Evolutionary conservation across 306 rosid species (phyloP), one percentile per base, ranked within the genome.

Genomic region (Cicer pinnatifidum): DNA sequence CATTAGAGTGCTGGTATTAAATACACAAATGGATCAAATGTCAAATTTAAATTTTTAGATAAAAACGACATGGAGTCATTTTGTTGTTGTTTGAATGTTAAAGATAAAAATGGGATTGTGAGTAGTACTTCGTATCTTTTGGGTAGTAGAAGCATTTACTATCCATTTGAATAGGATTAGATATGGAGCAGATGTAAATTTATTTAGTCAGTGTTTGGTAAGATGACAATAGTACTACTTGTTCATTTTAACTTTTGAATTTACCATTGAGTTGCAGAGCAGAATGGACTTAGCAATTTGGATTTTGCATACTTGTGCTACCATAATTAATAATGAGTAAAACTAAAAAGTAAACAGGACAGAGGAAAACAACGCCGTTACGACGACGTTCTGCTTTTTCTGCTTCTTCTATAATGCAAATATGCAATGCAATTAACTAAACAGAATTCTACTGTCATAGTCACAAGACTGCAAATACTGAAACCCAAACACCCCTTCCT

Each of bases 401-500:
- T 10, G 59, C 52, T 69, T 79, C 69, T 12, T 16, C 8, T 37
- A 41, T 20, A 20, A 23, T 57, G 15, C 11, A 56, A 19, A 9
- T 8, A 17, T 23, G 11, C 8, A 9, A 37, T 40, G 12, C 23
- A 52, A 44, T 80, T 76, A 79, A 79, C 20, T 15, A 72, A 7
- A 16, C 39, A 37, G 41, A 41, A 75, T 75, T 82, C 75, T 39
- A 75, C 62, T 67, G 80, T 62, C 78, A 73, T 73, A 6, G 3
- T 81, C 75, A 63, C 69, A 45, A 38, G 46, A 13, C 77, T 73
- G 69, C 0, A 51, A 63, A 51, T 71, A 28, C 92, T 74, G 89
- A 89, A 91, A 80, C 76, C 80, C 78, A 84, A 88, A 86, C 85
- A 82, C 87, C 82, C 84, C 45, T 53, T 15, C 38, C 78, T 88